Conservation (phyloP, 345 rosid genomes). For the Euphorbia pulcherrima region DNA sequence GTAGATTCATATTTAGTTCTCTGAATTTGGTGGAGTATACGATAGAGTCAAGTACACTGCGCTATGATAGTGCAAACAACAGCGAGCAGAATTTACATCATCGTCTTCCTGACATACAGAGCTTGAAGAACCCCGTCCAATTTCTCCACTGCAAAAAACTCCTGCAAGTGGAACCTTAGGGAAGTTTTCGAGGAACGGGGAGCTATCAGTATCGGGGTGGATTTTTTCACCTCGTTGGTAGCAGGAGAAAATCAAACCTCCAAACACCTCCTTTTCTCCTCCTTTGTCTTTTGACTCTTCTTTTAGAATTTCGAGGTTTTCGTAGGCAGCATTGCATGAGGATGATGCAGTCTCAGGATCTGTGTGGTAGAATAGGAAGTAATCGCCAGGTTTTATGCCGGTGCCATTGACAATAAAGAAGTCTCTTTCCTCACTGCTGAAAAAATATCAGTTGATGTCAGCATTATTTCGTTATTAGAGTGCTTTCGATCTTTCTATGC, state of each 20-base stretch:
- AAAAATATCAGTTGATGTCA: too few species aligned
- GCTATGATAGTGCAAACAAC: slow-evolving; percentile 29
- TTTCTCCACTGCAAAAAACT: slow-evolving; percentile 30
- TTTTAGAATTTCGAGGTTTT: slow-evolving; percentile 17
- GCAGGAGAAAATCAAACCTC: slow-evolving; percentile 37
- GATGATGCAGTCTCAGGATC: slow-evolving; percentile 29
- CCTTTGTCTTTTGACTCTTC: not conserved
- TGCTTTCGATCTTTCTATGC: too few species aligned
- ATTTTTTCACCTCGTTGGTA: slow-evolving; percentile 8
- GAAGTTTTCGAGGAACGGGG: slow-evolving; percentile 29
- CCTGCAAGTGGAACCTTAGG: slow-evolving; percentile 35
- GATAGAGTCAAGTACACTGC: slow-evolving; percentile 30
- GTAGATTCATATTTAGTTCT: not conserved
- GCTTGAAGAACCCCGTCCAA: slow-evolving; percentile 28
- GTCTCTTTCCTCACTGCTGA: slow-evolving; percentile 4
- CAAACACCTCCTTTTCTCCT: slow-evolving; percentile 22
- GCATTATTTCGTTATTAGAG: not conserved
- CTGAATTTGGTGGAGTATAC: slow-evolving; percentile 18
- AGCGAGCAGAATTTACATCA: slow-evolving; percentile 16
- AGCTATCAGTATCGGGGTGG: slow-evolving; percentile 6
- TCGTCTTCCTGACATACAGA: slow-evolving; percentile 11
- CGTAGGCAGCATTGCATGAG: slow-evolving; percentile 10
- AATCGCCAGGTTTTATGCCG: slow-evolving; percentile 33
- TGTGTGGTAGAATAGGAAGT: slow-evolving; percentile 34
- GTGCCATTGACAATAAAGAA: slow-evolving; percentile 25